A percentile compares a stretch with the other conserved stretches of the same genome.
phyloP scores from a whole-genome alignment of 495 filamentous ascomycete genomes.

The Geoglossum glabrum region DNA sequence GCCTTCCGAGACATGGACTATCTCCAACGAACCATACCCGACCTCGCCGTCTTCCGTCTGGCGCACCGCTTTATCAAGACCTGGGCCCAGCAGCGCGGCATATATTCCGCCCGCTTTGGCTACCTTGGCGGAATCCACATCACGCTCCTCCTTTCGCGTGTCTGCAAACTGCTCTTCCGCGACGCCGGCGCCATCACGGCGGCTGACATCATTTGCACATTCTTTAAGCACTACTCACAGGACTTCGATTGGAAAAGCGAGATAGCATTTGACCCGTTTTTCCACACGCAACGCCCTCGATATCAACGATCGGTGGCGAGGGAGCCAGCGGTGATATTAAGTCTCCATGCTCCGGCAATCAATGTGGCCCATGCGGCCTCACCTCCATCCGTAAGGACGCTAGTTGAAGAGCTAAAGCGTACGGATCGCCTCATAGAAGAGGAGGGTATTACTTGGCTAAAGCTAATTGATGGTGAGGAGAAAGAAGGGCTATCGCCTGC shows the following conservation, averaged over 20 bases:
- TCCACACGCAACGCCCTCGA: conserved; percentile 19
- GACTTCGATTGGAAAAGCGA: conserved; percentile 29
- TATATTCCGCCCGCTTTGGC: conserved; percentile 36
- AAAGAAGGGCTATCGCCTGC: neutral
- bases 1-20: conserved; percentile 33
- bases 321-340: conserved; percentile 35
- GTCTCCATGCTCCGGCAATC: conserved; percentile 29
- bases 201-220: conserved; percentile 25
- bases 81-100: conserved; percentile 33
- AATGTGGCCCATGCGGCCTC: conserved; percentile 33
- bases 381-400: conserved; percentile 22
- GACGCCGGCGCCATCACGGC: conserved; percentile 13
- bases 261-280: conserved; percentile 30
- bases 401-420: conserved; percentile 28
- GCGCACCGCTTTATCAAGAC: conserved; percentile 30
- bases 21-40: conserved; percentile 30
- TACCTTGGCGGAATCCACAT: conserved; percentile 38
- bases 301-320: conserved; percentile 26
- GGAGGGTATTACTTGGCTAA: neutral
- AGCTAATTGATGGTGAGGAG: neutral
- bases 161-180: conserved; percentile 27
- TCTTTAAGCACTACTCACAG: conserved; percentile 40
- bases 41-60: conserved; percentile 27
- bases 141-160: conserved; percentile 29
- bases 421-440: conserved; percentile 19